These are phyloP conservation scores for Albophoma yamanashiensis DNA, from an alignment of 2,329 filamentous ascomycete genomes.

Conservation along the genomic window DNA sequence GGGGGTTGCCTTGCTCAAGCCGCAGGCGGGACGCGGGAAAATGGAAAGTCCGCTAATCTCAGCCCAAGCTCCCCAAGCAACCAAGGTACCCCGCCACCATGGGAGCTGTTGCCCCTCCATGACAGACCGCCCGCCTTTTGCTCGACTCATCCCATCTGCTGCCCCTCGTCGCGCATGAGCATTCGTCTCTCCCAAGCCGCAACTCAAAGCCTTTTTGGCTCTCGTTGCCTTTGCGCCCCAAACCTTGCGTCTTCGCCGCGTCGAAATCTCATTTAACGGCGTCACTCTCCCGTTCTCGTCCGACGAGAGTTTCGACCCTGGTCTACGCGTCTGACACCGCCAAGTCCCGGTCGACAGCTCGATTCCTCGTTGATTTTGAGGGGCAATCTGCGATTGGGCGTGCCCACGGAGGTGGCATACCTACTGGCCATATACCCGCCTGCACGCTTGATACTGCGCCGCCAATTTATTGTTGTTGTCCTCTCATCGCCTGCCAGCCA, in stretches of 20 bases:
- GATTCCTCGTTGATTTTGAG: not conserved
- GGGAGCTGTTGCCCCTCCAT: conserved; percentile 9
- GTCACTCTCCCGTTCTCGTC: not conserved
- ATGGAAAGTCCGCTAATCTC: conserved; percentile 6
- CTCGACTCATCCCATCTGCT: conserved; percentile 10
- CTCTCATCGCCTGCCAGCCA: not conserved
- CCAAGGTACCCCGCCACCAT: conserved; percentile 6
- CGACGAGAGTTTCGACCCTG: not conserved
- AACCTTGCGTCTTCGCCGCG: not conserved
- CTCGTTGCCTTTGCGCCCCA: not conserved
- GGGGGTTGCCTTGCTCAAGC: conserved; percentile 3
- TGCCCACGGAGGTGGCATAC: not conserved
- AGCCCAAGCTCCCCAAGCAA: not conserved
- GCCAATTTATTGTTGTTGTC: not conserved
- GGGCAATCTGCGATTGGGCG: not conserved
- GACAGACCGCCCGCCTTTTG: not conserved
- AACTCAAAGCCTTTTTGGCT: not conserved
- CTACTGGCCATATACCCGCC: not conserved
- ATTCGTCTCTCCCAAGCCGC: not conserved
- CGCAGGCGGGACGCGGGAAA: conserved; percentile 18
- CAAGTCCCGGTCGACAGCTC: not conserved
- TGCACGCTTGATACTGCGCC: not conserved
- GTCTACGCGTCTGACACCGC: not conserved
- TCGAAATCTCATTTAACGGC: not conserved
- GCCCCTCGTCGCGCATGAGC: not conserved